These are phyloP conservation scores for Chamaecyparis obtusa DNA, from an alignment of 75 land plant species.

Conservation along the genomic window DNA sequence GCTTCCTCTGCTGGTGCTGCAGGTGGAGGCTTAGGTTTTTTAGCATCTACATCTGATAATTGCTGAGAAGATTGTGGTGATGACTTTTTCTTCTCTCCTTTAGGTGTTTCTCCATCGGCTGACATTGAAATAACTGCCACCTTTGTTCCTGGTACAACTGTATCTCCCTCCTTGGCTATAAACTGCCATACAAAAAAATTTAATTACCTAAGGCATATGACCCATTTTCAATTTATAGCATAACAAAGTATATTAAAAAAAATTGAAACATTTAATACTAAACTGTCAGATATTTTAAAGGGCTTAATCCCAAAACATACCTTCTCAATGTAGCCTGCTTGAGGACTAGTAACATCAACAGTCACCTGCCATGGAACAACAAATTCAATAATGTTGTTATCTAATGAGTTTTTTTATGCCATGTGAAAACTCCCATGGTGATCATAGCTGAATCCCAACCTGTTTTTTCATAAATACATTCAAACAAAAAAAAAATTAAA, in stretches of 20 bases:
- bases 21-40: slow-evolving; percentile 30
- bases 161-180: slow-evolving; percentile 87
- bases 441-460: background rate
- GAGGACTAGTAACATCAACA: slow-evolving; percentile 94
- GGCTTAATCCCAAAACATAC: slow-evolving; percentile 23
- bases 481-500: background rate
- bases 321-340: slow-evolving; percentile 75
- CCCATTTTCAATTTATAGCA: background rate
- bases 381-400: background rate
- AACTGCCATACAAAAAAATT: slow-evolving; percentile 36
- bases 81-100: slow-evolving; percentile 29
- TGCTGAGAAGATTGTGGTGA: slow-evolving; percentile 31
- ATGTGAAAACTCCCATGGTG: background rate
- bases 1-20: slow-evolving; percentile 15
- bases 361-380: slow-evolving; percentile 62
- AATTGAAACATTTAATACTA: background rate
- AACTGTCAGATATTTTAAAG: background rate
- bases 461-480: background rate
- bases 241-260: background rate
- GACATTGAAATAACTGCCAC: slow-evolving; percentile 81
- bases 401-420: background rate
- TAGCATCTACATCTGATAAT: slow-evolving; percentile 20
- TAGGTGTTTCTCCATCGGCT: slow-evolving; percentile 39
- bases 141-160: slow-evolving; percentile 81
- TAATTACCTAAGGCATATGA: background rate